Percentiles rank a stretch among this genome's conserved stretches.
Conservation (phyloP, 768 basidiomycete genomes). For the Tubosaeta sp. region DNA sequence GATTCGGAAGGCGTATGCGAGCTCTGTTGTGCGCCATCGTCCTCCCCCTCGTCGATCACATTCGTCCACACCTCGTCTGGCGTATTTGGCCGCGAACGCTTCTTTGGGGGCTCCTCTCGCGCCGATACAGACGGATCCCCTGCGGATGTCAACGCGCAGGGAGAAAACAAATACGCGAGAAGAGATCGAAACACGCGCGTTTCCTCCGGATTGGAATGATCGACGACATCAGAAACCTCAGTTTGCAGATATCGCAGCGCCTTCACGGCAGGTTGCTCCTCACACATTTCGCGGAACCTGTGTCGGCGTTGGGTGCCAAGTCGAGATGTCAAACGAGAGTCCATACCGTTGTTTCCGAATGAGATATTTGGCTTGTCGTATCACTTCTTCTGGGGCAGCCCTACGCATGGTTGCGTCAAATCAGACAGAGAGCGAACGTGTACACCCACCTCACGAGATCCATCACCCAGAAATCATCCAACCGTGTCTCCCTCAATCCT, state of each 20-base stretch:
- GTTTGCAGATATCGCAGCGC: conserved; percentile 70
- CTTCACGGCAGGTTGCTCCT: conserved; percentile 50
- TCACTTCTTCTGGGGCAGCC: conserved; percentile 56
- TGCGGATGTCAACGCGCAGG: conserved; percentile 15
- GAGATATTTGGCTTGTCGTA: conserved; percentile 58
- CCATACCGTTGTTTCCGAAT: conserved; percentile 71
- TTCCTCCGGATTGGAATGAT: conserved; percentile 62
- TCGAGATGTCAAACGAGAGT: neutral
- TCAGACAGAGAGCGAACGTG: neutral
- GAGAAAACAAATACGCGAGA: conserved; percentile 57
- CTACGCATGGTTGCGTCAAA: conserved; percentile 32
- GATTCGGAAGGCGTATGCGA: conserved; percentile 4
- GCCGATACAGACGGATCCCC: neutral
- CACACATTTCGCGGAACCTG: conserved; percentile 84
- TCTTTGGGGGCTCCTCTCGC: conserved; percentile 37
- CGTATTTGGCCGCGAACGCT: conserved; percentile 42
- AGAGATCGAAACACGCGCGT: conserved; percentile 60
- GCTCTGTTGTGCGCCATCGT: conserved; percentile 2
- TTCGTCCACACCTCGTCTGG: conserved; percentile 42
- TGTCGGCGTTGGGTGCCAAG: neutral
- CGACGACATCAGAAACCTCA: conserved; percentile 65
- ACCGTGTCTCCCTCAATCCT: conserved; percentile 38
- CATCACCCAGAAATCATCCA: conserved; percentile 81
- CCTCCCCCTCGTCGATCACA: conserved; percentile 35
- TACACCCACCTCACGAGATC: neutral